These are phyloP conservation scores for Pyricularia pennisetigena DNA, from an alignment of 2,329 filamentous ascomycete genomes.

Conservation along the genomic window DNA sequence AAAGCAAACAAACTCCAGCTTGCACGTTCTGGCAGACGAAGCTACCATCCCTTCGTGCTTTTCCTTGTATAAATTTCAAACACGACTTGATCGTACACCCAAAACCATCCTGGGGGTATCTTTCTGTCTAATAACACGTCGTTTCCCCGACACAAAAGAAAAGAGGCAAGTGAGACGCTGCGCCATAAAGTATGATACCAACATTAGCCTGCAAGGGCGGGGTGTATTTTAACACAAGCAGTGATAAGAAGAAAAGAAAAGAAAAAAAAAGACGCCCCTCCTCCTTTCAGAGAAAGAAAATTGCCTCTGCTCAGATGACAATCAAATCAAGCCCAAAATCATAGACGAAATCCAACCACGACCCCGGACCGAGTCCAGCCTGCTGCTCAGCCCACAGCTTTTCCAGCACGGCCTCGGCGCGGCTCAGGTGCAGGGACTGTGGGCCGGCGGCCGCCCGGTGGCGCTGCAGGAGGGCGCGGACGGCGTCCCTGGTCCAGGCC, in stretches of 20 bases:
- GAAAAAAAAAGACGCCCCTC: neutral
- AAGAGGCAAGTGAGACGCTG: neutral
- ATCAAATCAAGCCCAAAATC: neutral
- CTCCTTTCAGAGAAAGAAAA: neutral
- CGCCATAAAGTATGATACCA: neutral
- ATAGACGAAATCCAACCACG: neutral
- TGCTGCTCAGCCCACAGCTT: neutral
- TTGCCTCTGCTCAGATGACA: neutral
- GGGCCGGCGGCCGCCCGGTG: neutral
- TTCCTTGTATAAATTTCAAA: neutral
- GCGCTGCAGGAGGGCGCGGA: neutral
- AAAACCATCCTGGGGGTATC: neutral
- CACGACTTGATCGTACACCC: neutral
- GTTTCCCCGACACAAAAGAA: neutral
- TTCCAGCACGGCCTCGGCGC: neutral
- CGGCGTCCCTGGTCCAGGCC: neutral
- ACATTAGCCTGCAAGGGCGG: neutral
- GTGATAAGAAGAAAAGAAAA: neutral
- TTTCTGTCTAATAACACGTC: neutral
- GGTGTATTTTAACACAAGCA: neutral
- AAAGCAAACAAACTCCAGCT: neutral
- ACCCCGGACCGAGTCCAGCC: neutral
- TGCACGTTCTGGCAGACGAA: neutral
- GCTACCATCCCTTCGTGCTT: neutral
- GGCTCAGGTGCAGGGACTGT: neutral